Conservation (phyloP, 2,329 filamentous ascomycete species). For the Exophiala calicioides region DNA sequence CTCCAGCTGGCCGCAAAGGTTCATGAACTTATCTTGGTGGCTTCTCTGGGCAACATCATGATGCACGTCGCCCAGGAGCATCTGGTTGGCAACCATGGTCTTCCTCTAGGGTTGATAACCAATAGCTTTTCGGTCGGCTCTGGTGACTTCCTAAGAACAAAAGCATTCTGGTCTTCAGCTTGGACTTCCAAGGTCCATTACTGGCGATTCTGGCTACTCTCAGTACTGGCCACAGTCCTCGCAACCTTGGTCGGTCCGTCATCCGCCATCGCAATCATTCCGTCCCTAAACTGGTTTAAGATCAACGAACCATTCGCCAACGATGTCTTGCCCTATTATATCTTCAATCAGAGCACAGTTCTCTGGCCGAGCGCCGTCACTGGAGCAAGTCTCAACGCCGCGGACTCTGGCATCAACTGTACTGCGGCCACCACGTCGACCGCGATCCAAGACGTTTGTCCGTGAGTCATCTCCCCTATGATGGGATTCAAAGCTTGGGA, state of each 20-base stretch:
- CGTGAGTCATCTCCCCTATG: too few species aligned
- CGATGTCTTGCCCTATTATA: slow-evolving; percentile 19
- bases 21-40: slow-evolving; percentile 32
- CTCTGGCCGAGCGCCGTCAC: slow-evolving; percentile 27
- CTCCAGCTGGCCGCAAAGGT: slow-evolving; percentile 33
- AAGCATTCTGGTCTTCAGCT: slow-evolving; percentile 29
- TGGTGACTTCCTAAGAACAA: slow-evolving; percentile 31
- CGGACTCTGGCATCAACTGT: slow-evolving; percentile 20
- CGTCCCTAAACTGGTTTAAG: slow-evolving; percentile 27
- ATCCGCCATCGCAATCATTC: slow-evolving; percentile 31
- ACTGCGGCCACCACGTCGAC: slow-evolving; percentile 10
- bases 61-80: slow-evolving; percentile 28
- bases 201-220: slow-evolving; percentile 22
- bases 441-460: slow-evolving; percentile 13
- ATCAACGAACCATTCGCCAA: slow-evolving; percentile 17
- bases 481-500: too few species aligned
- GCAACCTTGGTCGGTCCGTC: slow-evolving; percentile 31
- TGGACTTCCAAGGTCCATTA: slow-evolving; percentile 21
- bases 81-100: slow-evolving; percentile 26
- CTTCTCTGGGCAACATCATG: slow-evolving; percentile 32
- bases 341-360: slow-evolving; percentile 25
- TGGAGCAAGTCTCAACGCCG: slow-evolving; percentile 16
- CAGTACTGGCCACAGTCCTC: slow-evolving; percentile 26
- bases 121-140: slow-evolving; percentile 30
- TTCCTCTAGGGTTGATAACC: slow-evolving; percentile 31